phyloP scores from a whole-genome alignment of 441 rosid genomes.

The Erodium trifolium region DNA sequence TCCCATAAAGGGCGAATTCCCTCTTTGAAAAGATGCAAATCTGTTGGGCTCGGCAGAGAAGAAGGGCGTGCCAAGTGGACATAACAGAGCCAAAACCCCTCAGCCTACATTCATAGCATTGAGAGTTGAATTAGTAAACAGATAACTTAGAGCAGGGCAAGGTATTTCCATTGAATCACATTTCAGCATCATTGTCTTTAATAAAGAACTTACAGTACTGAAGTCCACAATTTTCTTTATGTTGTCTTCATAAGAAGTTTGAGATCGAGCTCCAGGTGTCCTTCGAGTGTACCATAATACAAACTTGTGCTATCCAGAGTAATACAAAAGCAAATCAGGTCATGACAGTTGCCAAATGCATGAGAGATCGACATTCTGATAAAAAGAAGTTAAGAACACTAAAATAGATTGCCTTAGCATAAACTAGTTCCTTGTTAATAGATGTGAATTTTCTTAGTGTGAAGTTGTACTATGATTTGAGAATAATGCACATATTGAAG shows the following conservation, averaged over 20 bases:
- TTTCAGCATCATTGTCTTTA: neutral
- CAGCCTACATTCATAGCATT: conserved; percentile 43
- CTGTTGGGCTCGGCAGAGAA: conserved; percentile 83
- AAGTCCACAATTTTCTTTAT: conserved; percentile 87
- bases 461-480: no score
- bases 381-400: neutral
- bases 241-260: conserved; percentile 87
- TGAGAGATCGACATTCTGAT: neutral
- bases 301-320: conserved; percentile 55
- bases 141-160: conserved; percentile 15
- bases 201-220: conserved; percentile 55
- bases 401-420: neutral
- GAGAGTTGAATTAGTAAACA: conserved; percentile 15
- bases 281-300: conserved; percentile 91
- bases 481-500: no score
- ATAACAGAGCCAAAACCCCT: conserved; percentile 90
- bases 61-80: conserved; percentile 89
- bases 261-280: conserved; percentile 77
- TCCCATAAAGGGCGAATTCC: conserved; percentile 93
- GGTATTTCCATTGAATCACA: neutral
- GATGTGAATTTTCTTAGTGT: neutral
- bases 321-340: conserved; percentile 17
- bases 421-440: neutral
- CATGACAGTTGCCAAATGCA: neutral
- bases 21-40: conserved; percentile 90